Evolutionary conservation across 768 basidiomycete species (phyloP).

Genomic region (Amanita subjunquillea): DNA sequence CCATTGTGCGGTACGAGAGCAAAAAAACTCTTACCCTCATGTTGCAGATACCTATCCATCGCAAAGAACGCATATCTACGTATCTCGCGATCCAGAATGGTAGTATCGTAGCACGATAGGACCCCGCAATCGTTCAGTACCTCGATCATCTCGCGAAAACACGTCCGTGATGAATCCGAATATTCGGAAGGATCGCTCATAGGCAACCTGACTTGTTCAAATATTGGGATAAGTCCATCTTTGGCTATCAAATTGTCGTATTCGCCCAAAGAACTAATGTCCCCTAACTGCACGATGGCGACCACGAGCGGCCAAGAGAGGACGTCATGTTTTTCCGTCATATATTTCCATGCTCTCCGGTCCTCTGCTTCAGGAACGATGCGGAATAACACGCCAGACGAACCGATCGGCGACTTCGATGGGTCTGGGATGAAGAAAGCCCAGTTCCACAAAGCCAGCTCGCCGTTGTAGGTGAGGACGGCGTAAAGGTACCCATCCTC

Average conservation of each 20-base stretch:
- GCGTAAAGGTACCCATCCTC: constrained; percentile 32
- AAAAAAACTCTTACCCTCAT: constrained; percentile 21
- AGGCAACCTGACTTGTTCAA: constrained; percentile 32
- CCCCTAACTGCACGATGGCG: constrained; percentile 31
- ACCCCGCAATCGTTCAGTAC: constrained; percentile 39
- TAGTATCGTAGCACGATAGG: constrained; percentile 36
- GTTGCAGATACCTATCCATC: constrained; percentile 38
- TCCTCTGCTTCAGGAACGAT: constrained; percentile 23
- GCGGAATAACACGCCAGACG: constrained; percentile 33
- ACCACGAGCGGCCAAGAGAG: constrained; percentile 30
- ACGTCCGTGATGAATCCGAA: constrained; percentile 33
- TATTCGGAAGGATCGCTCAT: constrained; percentile 16
- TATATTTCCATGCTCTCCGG: constrained; percentile 27
- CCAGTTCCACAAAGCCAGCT: constrained; percentile 41
- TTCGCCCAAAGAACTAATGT: constrained; percentile 28
- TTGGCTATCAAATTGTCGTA: constrained; percentile 33
- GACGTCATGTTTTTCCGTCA: constrained; percentile 25
- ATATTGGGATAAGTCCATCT: constrained; percentile 32
- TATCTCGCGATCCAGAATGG: constrained; percentile 37
- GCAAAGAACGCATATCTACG: constrained; percentile 34
- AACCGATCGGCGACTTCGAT: constrained; percentile 26
- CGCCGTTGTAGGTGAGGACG: constrained; percentile 33
- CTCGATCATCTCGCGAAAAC: constrained; percentile 37
- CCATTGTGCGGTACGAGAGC: neutral
- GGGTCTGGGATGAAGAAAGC: constrained; percentile 37